Base-by-base conservation (phyloP, 371 early-diverging fungal species). In the Lichtheimia hyalospora region DNA sequence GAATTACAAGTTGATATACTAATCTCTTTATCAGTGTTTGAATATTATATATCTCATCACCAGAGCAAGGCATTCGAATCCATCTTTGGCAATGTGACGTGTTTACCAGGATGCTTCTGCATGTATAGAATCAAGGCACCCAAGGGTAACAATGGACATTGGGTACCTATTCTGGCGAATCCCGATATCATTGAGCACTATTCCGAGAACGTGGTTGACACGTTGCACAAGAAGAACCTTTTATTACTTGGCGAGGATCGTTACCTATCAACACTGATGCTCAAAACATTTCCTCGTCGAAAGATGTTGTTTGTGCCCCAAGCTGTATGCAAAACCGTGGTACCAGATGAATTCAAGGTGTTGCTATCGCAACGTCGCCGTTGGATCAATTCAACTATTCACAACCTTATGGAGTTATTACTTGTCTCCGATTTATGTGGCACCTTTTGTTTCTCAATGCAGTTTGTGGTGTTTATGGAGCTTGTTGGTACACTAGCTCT, bases 61-160 rank as follows among this genome's bases (percentile, higher is more conserved):
- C 85, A 94, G 65, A 80, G 84, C 52, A 98, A 98, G 71, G 90
- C 94, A 1, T 98, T 98, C 68, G 98, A 97, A 75, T 90, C 91
- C 25, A 86, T 96, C 51, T 97, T 97, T 77, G 97, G 98, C 20
- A 92, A 92, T 62, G 97, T 97, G 2, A 97, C 97, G 13, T 97
- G 98, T 74, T 73, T 97, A 40, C 98, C 98, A 4, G 98, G 98
- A 21, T 98, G 98, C 66, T 98, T 98, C 82, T 95, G 96, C 66
- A 93, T 94, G 92, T 98, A 95, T 71, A 88, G 96, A 51, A 89
- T 98, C 62, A 92, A 93, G 63, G 87, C 91, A 0, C 87, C 89
- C 58, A 89, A 86, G 43, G 91, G 91, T 7, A 77, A 81, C 48
- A 82, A 88, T 41, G 91, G 89, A 20, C 87, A 86, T 21, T 86